Conservation (phyloP, 1,139 yeast genomes). For the Candida labiduridarum region DNA sequence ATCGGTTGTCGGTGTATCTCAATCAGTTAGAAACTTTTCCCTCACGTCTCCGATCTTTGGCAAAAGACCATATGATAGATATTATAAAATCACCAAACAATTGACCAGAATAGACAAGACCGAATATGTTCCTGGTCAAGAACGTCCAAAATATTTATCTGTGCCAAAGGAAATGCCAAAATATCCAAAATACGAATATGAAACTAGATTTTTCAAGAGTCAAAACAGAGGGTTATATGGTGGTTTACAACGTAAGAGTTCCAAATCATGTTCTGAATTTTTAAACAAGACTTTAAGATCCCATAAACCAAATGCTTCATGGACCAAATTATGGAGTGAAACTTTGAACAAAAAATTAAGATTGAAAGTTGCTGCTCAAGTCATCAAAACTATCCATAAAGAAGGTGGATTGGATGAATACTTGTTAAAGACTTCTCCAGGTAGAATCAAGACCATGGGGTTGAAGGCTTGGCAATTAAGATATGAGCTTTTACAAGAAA, state of each 20-base stretch:
- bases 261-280: slow-evolving; percentile 75
- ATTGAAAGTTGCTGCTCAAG: slow-evolving; percentile 75
- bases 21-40: slow-evolving; percentile 3
- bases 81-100: slow-evolving; percentile 43
- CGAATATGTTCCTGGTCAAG: slow-evolving; percentile 41
- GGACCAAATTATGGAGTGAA: slow-evolving; percentile 82
- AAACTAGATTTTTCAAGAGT: slow-evolving; percentile 75
- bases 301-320: slow-evolving; percentile 82
- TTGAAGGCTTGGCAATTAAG: slow-evolving; percentile 89
- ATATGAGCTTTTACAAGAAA: slow-evolving; percentile 59
- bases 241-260: slow-evolving; percentile 78
- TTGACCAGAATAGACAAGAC: slow-evolving; percentile 40
- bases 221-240: slow-evolving; percentile 89
- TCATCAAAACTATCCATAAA: slow-evolving; percentile 79
- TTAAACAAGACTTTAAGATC: slow-evolving; percentile 74
- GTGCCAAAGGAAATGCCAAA: slow-evolving; percentile 52
- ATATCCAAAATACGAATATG: slow-evolving; percentile 82
- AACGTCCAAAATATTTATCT: slow-evolving; percentile 28
- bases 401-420: slow-evolving; percentile 96
- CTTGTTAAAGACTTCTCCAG: slow-evolving; percentile 80
- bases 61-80: slow-evolving; percentile 24
- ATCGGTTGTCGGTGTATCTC: not conserved
- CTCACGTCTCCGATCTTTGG: slow-evolving; percentile 2
- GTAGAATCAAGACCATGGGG: slow-evolving; percentile 90
- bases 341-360: slow-evolving; percentile 57